Evolutionary conservation across 208 protist species (phyloP).

Genomic region (Jaenimonas drosophilae): DNA sequence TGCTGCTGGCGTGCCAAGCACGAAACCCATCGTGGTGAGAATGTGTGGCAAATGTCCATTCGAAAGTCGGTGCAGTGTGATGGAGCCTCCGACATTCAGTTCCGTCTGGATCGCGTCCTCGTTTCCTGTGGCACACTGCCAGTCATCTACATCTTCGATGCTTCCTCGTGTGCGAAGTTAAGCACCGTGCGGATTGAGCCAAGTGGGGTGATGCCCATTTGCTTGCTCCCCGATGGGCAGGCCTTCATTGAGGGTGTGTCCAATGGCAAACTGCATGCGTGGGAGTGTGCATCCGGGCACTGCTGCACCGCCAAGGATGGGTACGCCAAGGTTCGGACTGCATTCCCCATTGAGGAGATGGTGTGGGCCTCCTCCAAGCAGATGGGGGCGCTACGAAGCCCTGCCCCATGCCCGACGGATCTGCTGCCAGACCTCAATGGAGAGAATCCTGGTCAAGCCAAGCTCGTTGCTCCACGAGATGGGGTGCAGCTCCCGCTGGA

Average conservation of each 20-base stretch:
- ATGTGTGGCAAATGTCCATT: conserved; percentile 48
- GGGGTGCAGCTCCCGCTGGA: conserved; percentile 19
- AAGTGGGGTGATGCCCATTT: too few relatives aligned
- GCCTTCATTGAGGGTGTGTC: conserved; percentile 40
- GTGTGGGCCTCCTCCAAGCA: conserved; percentile 48
- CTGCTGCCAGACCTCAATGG: conserved; percentile 4
- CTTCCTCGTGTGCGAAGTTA: conserved; percentile 27
- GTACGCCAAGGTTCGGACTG: conserved; percentile 23
- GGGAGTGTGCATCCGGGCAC: conserved; percentile 55
- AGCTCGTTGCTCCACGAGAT: too few relatives aligned
- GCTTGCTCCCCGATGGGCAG: conserved; percentile 52
- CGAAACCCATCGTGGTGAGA: neutral
- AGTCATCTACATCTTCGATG: conserved; percentile 53
- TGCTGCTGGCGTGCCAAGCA: conserved; percentile 47
- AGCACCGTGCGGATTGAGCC: conserved; percentile 35
- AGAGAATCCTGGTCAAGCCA: too few relatives aligned
- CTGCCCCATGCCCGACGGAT: conserved; percentile 17
- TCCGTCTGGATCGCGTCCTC: conserved; percentile 25
- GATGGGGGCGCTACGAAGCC: conserved; percentile 31
- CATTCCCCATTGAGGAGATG: conserved; percentile 32
- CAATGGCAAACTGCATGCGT: conserved; percentile 19
- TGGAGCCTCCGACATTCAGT: conserved; percentile 36
- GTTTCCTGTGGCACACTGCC: conserved; percentile 40
- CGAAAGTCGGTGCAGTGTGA: conserved; percentile 28
- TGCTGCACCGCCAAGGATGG: conserved; percentile 36